Percentiles rank a stretch among this genome's conserved stretches.
phyloP scores from a whole-genome alignment of 192 early-diverging fungal species.

The Funneliformis mosseae region DNA sequence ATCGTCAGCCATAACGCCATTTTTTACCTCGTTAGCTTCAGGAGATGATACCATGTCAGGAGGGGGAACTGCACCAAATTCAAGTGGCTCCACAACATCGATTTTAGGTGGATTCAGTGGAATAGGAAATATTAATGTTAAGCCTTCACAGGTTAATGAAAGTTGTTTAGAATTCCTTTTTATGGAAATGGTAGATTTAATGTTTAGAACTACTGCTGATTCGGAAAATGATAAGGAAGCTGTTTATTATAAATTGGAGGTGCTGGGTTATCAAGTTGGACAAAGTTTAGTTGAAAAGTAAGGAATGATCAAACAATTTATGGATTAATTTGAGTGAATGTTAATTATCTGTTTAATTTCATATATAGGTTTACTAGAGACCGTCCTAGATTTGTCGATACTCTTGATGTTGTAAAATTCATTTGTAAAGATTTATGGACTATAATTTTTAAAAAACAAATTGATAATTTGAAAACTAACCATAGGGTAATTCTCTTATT shows the following conservation, averaged over 20 bases:
- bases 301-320: not conserved
- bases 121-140: not conserved
- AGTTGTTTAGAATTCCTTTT: conserved; percentile 71
- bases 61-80: no score
- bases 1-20: conserved; percentile 31
- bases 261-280: conserved; percentile 89
- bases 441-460: conserved; percentile 92
- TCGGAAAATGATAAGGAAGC: conserved; percentile 80
- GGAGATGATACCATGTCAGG: not conserved
- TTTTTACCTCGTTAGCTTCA: conserved; percentile 24
- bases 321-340: not conserved
- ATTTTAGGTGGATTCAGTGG: not conserved
- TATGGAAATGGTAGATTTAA: conserved; percentile 74
- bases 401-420: conserved; percentile 97
- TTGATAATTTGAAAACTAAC: conserved; percentile 99
- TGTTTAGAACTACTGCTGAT: conserved; percentile 57
- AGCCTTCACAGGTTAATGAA: conserved; percentile 59
- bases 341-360: not conserved
- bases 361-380: conserved; percentile 76
- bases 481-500: conserved; percentile 66
- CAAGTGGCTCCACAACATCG: not conserved
- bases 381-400: conserved; percentile 87
- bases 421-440: conserved; percentile 99
- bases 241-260: conserved; percentile 89
- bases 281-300: conserved; percentile 84